phyloP scores from a whole-genome alignment of 768 basidiomycete genomes.

The Gelatoporia subvermispora region DNA sequence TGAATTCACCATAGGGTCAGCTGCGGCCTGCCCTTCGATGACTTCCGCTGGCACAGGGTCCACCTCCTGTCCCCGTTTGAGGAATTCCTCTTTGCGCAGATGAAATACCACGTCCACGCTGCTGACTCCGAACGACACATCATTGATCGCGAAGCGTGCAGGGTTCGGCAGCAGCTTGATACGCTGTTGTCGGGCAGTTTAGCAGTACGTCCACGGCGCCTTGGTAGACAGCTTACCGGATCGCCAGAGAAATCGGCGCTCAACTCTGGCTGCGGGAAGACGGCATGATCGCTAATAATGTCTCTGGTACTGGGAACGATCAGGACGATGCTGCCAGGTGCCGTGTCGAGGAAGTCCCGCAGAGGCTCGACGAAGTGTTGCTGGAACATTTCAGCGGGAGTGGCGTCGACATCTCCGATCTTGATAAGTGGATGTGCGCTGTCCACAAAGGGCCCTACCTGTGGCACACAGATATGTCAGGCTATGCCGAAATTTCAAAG shows the following conservation, averaged over 20 bases:
- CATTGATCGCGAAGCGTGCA: conserved; percentile 79
- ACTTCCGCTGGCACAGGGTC: conserved; percentile 35
- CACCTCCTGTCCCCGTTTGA: conserved; percentile 61
- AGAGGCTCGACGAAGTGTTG: conserved; percentile 57
- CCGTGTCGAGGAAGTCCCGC: conserved; percentile 48
- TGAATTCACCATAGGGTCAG: conserved; percentile 75
- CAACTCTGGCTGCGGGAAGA: conserved; percentile 79
- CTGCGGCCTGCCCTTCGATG: conserved; percentile 37
- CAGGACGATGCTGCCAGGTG: conserved; percentile 67
- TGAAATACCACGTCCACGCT: conserved; percentile 90
- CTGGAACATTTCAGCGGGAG: conserved; percentile 65
- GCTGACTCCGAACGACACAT: conserved; percentile 70
- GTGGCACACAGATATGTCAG: background rate
- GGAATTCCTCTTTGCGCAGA: conserved; percentile 76
- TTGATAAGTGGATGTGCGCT: conserved; percentile 67
- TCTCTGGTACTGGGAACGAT: conserved; percentile 83
- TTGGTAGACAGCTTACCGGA: conserved; percentile 37
- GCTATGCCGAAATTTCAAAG: background rate
- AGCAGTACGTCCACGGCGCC: background rate
- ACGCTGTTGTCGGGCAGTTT: conserved; percentile 39
- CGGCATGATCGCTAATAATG: conserved; percentile 69
- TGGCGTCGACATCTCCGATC: conserved; percentile 64
- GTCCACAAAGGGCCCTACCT: conserved; percentile 95
- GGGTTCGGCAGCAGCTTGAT: conserved; percentile 86
- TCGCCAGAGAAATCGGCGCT: conserved; percentile 38